Conservation (phyloP, 2,329 filamentous ascomycete species). For the Pezicula carpinea region DNA sequence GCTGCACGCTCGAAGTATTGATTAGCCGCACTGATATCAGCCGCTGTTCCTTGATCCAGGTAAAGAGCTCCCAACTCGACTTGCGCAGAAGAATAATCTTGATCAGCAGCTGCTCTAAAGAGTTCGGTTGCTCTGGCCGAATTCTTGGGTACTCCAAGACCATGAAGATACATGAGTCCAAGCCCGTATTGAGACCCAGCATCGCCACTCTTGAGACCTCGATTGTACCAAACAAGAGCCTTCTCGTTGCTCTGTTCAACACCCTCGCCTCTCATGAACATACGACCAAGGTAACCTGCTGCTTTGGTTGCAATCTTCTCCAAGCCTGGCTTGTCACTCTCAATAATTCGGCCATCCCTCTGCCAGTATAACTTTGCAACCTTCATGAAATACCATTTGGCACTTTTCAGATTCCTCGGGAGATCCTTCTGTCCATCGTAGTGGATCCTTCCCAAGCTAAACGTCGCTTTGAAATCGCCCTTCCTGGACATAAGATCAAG, state of each 20-base stretch:
- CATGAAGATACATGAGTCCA: conserved; percentile 66
- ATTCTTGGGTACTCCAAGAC: conserved; percentile 59
- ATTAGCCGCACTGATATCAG: conserved; percentile 44
- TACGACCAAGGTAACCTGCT: conserved; percentile 65
- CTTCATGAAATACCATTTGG: conserved; percentile 64
- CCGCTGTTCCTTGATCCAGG: conserved; percentile 56
- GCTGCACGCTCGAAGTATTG: conserved; percentile 68
- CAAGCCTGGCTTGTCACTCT: conserved; percentile 49
- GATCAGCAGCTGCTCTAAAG: conserved; percentile 63
- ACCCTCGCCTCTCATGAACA: conserved; percentile 69
- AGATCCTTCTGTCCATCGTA: conserved; percentile 63
- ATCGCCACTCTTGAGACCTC: conserved; percentile 60
- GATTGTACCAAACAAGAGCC: conserved; percentile 63
- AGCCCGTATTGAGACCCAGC: conserved; percentile 64
- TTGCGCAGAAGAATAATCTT: conserved; percentile 62
- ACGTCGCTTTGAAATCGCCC: conserved; percentile 67
- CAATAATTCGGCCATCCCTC: conserved; percentile 55
- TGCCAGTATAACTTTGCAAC: conserved; percentile 66
- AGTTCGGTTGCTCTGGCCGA: conserved; percentile 57
- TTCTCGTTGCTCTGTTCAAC: conserved; percentile 61
- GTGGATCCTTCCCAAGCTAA: conserved; percentile 63
- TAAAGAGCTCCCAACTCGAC: conserved; percentile 64
- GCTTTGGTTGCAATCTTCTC: conserved; percentile 65
- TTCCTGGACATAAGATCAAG: conserved; percentile 69
- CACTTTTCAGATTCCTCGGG: conserved; percentile 55